Evolutionary conservation across 2,329 filamentous ascomycete genomes (phyloP).

Genomic region (Cladobotryum protrusum): DNA sequence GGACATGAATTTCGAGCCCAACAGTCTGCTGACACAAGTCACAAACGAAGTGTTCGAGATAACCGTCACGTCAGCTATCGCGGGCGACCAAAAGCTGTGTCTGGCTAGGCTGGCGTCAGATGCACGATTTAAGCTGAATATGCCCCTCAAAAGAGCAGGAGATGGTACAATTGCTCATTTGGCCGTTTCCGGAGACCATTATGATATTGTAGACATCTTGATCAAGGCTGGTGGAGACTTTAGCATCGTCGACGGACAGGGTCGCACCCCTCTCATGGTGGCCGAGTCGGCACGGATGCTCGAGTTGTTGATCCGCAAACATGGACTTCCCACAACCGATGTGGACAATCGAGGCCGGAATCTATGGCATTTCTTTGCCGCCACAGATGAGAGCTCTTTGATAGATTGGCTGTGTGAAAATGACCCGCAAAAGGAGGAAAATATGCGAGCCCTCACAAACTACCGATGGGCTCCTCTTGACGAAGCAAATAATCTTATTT

Average conservation of each 20-base stretch:
- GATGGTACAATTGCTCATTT: conserved; percentile 26
- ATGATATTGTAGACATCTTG: conserved; percentile 24
- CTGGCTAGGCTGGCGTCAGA: conserved; percentile 24
- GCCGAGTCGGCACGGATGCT: conserved; percentile 23
- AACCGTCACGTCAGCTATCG: conserved; percentile 20
- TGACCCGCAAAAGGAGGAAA: conserved; percentile 23
- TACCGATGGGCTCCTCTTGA: conserved; percentile 25
- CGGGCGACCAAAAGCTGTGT: conserved; percentile 19
- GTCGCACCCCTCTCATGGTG: conserved; percentile 31
- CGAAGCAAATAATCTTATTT: conserved; percentile 23
- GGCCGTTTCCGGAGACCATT: conserved; percentile 21
- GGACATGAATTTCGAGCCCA: not conserved
- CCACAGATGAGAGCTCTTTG: conserved; percentile 24
- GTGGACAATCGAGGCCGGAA: conserved; percentile 26
- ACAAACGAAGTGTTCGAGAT: conserved; percentile 16
- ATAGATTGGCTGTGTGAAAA: conserved; percentile 25
- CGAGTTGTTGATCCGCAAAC: conserved; percentile 19
- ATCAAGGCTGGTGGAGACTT: conserved; percentile 23
- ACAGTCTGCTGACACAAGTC: conserved; percentile 6
- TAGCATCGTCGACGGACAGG: conserved; percentile 19
- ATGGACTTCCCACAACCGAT: conserved; percentile 23
- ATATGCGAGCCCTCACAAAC: conserved; percentile 18
- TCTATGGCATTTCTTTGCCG: conserved; percentile 33
- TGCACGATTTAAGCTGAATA: conserved; percentile 25
- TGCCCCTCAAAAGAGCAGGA: conserved; percentile 4